Percentiles rank a stretch among this genome's conserved stretches.
Conservation (phyloP, 345 rosid species). For the Euphorbia tirucalli region DNA sequence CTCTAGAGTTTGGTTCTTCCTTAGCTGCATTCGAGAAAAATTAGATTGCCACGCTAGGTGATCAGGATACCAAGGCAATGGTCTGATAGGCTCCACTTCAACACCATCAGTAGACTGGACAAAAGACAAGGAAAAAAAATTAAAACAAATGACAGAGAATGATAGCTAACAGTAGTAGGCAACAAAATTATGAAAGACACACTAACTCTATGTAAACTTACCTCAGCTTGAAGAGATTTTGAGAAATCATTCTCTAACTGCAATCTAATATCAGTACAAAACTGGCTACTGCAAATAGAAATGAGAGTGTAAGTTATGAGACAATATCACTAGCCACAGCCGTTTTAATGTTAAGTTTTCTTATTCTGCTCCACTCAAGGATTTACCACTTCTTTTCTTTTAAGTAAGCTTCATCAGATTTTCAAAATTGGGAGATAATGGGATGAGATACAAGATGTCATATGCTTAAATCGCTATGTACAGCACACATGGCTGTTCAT, state of each 20-base stretch:
- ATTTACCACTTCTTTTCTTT: neutral
- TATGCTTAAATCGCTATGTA: neutral
- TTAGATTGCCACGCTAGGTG: conserved; percentile 93
- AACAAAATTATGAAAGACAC: neutral
- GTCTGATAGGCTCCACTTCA: conserved; percentile 77
- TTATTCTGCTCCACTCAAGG: neutral
- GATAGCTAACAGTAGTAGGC: neutral
- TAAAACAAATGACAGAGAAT: neutral
- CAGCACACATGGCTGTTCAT: neutral
- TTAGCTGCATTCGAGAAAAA: conserved; percentile 86
- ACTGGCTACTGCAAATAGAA: conserved; percentile 69
- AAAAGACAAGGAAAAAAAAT: conserved; percentile 1
- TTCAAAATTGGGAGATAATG: neutral
- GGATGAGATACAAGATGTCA: neutral
- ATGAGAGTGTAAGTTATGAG: neutral
- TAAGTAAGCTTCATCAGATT: neutral
- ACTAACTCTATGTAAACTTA: conserved; percentile 12
- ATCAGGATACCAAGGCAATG: conserved; percentile 86
- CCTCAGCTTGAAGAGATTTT: conserved; percentile 77
- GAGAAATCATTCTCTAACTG: conserved; percentile 81
- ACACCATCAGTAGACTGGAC: conserved; percentile 56
- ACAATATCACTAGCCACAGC: neutral
- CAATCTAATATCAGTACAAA: conserved; percentile 59
- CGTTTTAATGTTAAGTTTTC: neutral
- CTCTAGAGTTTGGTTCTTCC: conserved; percentile 87